Evolutionary conservation across 192 early-diverging fungal species (phyloP), one percentile per base, ranked within the genome.

Genomic region (Backusella circina): DNA sequence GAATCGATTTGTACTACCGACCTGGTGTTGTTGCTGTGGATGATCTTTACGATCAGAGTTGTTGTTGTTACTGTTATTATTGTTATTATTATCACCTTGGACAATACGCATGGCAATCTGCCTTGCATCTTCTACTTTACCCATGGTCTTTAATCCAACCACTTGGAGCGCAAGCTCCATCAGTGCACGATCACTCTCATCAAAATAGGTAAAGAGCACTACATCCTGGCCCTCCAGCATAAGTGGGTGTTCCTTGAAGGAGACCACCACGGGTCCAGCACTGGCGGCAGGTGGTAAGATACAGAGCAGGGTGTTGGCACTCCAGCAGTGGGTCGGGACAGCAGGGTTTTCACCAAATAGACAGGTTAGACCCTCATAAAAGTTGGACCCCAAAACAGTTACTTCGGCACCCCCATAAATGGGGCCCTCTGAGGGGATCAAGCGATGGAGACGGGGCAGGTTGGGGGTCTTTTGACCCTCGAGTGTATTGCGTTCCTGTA

Each of bases 151-250:
- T 38, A 96, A 75, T 6, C 95, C 95, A 0, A 94, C 87, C 0
- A 94, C 90, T 65, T 94, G 93, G 68, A 96, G 80, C 16, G 93
- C 90, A 44, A 96, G 83, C 73, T 94, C 94, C 81, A 94, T 89
- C 80, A 96, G 82, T 35, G 92, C 90, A 44, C 90, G 85, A 75
- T 96, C 95, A 12, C 91, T 84, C 75, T 96, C 91, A 71, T 89
- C 86, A 35, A 85, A 77, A 33, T 88, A 90, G 5, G 81, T 81
- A 67, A 90, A 90, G 33, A 82, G 38, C 9, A 77, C 77, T 2
- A 82, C 82, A 65, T 81, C 82, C 38, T 79, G 80, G 1, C 81
- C 81, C 47, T 80, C 82, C 7, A 76, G 30, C 57, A 78, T 72
- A 0, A 81, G 37, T 5, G 77, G 71, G 26, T 80, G 78, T 21